Evolutionary conservation across 495 filamentous ascomycete genomes (phyloP), one percentile per base, ranked within the genome.

Genomic region (Echria macrotheca): DNA sequence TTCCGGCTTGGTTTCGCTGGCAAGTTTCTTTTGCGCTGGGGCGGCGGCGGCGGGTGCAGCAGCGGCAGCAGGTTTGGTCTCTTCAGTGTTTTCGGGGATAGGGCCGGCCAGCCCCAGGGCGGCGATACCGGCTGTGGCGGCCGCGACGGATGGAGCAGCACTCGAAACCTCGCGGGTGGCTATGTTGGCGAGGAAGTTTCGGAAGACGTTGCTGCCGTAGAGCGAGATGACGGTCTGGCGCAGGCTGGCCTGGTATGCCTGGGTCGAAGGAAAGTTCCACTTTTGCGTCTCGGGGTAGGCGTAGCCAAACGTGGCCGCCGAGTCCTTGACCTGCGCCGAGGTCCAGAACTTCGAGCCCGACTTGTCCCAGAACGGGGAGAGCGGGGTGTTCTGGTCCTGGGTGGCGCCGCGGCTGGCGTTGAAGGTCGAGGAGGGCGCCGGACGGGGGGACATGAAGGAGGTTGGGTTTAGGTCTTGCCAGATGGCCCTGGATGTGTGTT

Each of bases 381-480:
- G 55, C 0, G 66, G 44, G 0, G 69, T 69, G 43, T 69, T 55
- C 15, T 64, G 38, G 48, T 62, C 64, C 45, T 73, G 61, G 6
- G 59, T 55, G n/a, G 61, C 55, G 3, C 73, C 73, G 0, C 61
- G 57, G 5, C 63, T 53, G 0, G 62, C 68, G 2, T 69, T 75
- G 58, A 76, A 85, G 2, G 79, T 83, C 26, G 70, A 70, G 19
- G 71, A 69, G 1, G 63, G 59, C 15, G 75, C 72, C 2, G 65
- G 44, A 12, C 71, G 58, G 12, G 81, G 70, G 8, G 68, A 60
- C 17, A 87, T 74, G 48, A 69, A 79, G 52, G 69, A 70, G 17
- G 74, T 57, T 3, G 81, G 83, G 58, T 88, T 74, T 25, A 86
- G 61, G 3, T 72, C 73, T 64, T 90, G 84, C 84, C 84, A 90